phyloP scores from a whole-genome alignment of 768 basidiomycete species.

The Podaxis sp. region DNA sequence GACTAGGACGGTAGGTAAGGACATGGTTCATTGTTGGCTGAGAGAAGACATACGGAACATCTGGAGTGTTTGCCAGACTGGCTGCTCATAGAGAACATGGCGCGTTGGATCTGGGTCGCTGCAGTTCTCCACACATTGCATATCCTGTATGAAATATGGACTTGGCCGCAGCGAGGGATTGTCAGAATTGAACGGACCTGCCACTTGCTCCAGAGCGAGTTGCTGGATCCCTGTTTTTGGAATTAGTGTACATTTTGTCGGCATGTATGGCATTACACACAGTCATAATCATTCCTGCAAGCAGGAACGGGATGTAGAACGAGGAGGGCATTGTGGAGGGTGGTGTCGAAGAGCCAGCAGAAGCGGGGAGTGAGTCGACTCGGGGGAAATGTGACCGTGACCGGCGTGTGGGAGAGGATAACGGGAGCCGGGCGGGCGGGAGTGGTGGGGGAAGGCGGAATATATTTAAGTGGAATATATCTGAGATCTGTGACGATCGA shows the following conservation, averaged over 20 bases:
- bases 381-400: constrained; percentile 14
- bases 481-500: constrained; percentile 24
- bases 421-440: constrained; percentile 15
- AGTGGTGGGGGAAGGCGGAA: constrained; percentile 11
- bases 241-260: background rate
- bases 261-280: constrained; percentile 34
- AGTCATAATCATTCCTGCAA: constrained; percentile 91
- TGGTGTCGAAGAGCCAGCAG: constrained; percentile 14
- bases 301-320: constrained; percentile 72
- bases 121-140: constrained; percentile 99
- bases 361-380: constrained; percentile 2
- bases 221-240: constrained; percentile 63
- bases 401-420: constrained; percentile 16
- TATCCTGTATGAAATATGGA: constrained; percentile 54
- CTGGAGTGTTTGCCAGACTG: constrained; percentile 89
- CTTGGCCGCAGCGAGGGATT: constrained; percentile 1
- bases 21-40: constrained; percentile 22
- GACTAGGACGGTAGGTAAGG: constrained; percentile 47
- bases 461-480: constrained; percentile 10
- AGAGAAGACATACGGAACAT: constrained; percentile 71
- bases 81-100: constrained; percentile 87
- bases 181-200: constrained; percentile 46
- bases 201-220: constrained; percentile 82
- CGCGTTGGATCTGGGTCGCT: constrained; percentile 53
- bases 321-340: constrained; percentile 58